phyloP scores from a whole-genome alignment of 108 stramenopile genomes.

The Aurantiochytrium sp. region DNA sequence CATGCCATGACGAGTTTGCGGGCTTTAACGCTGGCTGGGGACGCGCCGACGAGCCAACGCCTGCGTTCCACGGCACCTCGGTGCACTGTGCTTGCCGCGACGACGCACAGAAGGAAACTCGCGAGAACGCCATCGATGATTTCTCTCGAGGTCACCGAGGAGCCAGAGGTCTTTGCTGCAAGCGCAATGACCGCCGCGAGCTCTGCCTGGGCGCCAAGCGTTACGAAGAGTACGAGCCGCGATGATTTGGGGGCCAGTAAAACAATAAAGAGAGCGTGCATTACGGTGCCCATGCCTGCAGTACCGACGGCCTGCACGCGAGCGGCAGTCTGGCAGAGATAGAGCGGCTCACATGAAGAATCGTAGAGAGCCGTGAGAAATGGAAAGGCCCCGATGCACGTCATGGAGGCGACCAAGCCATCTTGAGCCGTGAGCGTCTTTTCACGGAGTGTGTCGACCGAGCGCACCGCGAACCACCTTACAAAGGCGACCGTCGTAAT shows the following conservation, averaged over 20 bases:
- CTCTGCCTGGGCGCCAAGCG: not conserved
- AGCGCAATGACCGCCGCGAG: not conserved
- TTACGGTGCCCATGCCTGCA: not conserved
- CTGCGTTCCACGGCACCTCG: no score
- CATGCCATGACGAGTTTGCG: no score
- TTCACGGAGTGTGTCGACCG: not conserved
- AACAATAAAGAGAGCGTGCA: not conserved
- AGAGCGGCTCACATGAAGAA: not conserved
- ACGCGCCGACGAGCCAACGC: no score
- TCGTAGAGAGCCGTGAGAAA: not conserved
- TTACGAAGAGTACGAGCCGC: not conserved
- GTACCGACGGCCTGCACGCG: not conserved
- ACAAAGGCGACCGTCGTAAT: not conserved
- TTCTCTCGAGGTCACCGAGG: no score
- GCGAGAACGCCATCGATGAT: no score
- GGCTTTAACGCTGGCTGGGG: no score
- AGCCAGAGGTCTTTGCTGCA: not conserved
- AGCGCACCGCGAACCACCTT: not conserved
- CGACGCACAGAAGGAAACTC: no score
- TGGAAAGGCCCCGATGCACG: not conserved
- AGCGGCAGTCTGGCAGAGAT: not conserved
- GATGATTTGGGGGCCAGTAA: not conserved
- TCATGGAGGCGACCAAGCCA: not conserved
- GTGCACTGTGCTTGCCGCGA: no score
- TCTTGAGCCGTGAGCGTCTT: not conserved